These are phyloP conservation scores for Neocatenulostroma microsporum DNA, from an alignment of 2,329 filamentous ascomycete species.

Conservation along the genomic window DNA sequence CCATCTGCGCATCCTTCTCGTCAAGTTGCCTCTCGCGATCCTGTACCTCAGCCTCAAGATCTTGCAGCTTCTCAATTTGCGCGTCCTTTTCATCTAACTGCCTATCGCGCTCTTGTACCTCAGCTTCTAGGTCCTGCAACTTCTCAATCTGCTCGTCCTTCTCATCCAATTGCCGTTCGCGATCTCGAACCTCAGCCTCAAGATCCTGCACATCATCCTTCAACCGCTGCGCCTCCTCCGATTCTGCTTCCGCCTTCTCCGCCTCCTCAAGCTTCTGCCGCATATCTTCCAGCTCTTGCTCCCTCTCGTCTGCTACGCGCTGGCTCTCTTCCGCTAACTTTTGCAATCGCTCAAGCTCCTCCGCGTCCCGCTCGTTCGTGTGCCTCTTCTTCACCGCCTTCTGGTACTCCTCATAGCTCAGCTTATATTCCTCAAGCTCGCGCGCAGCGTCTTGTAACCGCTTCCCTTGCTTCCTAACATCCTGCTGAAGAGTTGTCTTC, in stretches of 20 bases:
- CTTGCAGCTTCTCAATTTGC: too few relatives aligned
- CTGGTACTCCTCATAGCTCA: conserved; percentile 74
- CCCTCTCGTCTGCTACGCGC: conserved; percentile 32
- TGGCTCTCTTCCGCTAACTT: conserved; percentile 38
- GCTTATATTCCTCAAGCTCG: conserved; percentile 74
- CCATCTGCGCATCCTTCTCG: conserved; percentile 47
- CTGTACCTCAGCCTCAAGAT: conserved; percentile 46
- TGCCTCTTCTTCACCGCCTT: conserved; percentile 72
- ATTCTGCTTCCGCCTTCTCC: conserved; percentile 28
- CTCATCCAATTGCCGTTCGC: conserved; percentile 28
- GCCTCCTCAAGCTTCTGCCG: conserved; percentile 35
- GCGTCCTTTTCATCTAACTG: too few relatives aligned
- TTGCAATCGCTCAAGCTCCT: conserved; percentile 48
- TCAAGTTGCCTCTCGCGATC: conserved; percentile 33
- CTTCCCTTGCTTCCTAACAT: conserved; percentile 80
- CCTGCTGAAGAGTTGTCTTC: conserved; percentile 79
- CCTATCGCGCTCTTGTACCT: too few relatives aligned
- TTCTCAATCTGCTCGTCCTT: conserved; percentile 46
- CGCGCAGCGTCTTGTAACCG: conserved; percentile 72
- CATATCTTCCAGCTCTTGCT: conserved; percentile 37
- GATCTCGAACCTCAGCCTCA: conserved; percentile 47
- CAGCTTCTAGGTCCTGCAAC: conserved; percentile 26
- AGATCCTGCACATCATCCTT: conserved; percentile 44
- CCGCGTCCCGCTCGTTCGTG: conserved; percentile 57
- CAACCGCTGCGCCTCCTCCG: conserved; percentile 30